phyloP scores from a whole-genome alignment of 2,329 filamentous ascomycete genomes.

The Didymella sp. region DNA sequence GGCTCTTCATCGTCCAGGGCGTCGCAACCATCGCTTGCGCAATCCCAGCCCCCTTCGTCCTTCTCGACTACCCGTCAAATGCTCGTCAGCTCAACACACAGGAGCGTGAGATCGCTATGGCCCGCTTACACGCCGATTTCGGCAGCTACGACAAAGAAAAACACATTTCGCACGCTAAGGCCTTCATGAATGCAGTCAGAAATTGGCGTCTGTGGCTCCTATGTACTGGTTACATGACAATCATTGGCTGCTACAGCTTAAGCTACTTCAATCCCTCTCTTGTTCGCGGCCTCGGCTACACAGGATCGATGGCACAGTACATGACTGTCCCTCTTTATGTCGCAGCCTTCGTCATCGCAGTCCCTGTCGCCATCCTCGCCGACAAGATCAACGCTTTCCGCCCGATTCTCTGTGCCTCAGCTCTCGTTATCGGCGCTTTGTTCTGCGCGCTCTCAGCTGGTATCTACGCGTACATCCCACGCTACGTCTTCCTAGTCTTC shows the following conservation, averaged over 20 bases:
- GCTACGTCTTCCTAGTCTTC: slow-evolving; percentile 36
- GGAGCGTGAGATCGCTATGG: slow-evolving; percentile 50
- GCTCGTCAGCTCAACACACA: slow-evolving; percentile 53
- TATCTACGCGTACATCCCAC: slow-evolving; percentile 34
- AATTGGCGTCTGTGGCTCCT: slow-evolving; percentile 37
- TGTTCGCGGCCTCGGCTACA: slow-evolving; percentile 31
- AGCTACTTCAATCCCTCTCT: slow-evolving; percentile 36
- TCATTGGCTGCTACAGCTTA: slow-evolving; percentile 37
- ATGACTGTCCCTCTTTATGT: slow-evolving; percentile 36
- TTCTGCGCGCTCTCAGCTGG: slow-evolving; percentile 35
- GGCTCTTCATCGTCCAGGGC: slow-evolving; percentile 39
- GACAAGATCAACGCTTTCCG: slow-evolving; percentile 25
- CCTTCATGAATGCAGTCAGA: slow-evolving; percentile 28
- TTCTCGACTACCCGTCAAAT: slow-evolving; percentile 40
- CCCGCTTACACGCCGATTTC: slow-evolving; percentile 31
- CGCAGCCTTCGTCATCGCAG: slow-evolving; percentile 31
- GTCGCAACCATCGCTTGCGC: slow-evolving; percentile 31
- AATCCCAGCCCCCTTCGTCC: slow-evolving; percentile 33
- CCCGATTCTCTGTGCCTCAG: slow-evolving; percentile 25
- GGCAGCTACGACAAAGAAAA: slow-evolving; percentile 28
- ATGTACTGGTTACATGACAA: slow-evolving; percentile 36
- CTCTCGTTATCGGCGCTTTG: slow-evolving; percentile 25
- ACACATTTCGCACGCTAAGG: slow-evolving; percentile 26
- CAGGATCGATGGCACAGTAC: slow-evolving; percentile 30
- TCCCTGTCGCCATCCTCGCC: slow-evolving; percentile 33